Conservation (phyloP, 2,329 filamentous ascomycete species). For the Talaromyces pinophilus region DNA sequence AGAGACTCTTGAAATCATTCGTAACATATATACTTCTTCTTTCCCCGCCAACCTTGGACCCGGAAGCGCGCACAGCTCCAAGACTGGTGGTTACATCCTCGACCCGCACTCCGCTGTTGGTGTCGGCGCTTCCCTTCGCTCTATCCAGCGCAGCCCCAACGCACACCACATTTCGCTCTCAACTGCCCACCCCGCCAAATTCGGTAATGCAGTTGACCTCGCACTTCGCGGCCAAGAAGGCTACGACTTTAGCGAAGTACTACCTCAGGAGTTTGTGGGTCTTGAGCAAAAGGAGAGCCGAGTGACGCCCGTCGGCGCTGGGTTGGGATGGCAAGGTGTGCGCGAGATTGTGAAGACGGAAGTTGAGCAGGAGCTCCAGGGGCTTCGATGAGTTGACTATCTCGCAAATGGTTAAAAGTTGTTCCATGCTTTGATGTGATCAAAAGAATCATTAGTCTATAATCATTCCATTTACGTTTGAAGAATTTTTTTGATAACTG, state of each 20-base stretch:
- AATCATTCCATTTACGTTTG: background rate
- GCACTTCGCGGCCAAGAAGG: slow-evolving; percentile 70
- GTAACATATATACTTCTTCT: slow-evolving; percentile 55
- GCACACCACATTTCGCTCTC: slow-evolving; percentile 77
- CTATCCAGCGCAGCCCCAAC: slow-evolving; percentile 55
- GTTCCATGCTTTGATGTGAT: background rate
- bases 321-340: slow-evolving; percentile 70
- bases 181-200: slow-evolving; percentile 96
- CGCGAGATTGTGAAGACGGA: slow-evolving; percentile 73
- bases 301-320: slow-evolving; percentile 68
- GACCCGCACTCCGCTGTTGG: slow-evolving; percentile 94
- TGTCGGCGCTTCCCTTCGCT: slow-evolving; percentile 72
- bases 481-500: too few species aligned
- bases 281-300: slow-evolving; percentile 74
- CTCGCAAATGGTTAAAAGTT: background rate
- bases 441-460: background rate
- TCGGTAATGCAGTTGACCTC: slow-evolving; percentile 78
- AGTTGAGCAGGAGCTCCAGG: slow-evolving; percentile 50
- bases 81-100: slow-evolving; percentile 70
- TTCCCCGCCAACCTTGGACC: slow-evolving; percentile 51
- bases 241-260: slow-evolving; percentile 73
- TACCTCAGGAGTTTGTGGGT: slow-evolving; percentile 79
- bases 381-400: background rate
- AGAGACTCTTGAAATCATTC: slow-evolving; percentile 69
- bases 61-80: slow-evolving; percentile 38